Base-by-base conservation (phyloP, 2,329 filamentous ascomycete species). In the Cordyceps tenuipes region DNA sequence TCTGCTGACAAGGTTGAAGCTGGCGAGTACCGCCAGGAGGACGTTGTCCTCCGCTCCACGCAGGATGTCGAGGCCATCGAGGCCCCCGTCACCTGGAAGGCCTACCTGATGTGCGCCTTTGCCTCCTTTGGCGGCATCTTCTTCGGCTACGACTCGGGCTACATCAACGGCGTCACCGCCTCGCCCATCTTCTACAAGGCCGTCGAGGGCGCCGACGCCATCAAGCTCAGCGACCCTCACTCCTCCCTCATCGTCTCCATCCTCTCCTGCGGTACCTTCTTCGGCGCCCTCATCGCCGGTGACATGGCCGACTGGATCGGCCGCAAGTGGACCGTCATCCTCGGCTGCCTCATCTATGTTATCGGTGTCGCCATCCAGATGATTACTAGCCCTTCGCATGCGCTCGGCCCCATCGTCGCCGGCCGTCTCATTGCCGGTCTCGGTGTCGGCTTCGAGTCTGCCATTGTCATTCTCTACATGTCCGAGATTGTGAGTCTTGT, bases 401-500 rank as follows among this genome's bases (percentile, higher is more conserved):
- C 79, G 43, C 76, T 88, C 13, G 83, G 79, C 61, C 77, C 84
- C 63, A 84, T 91, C 62, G 86, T 90, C 23, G 81, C 83, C 61
- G 89, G 89, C 71, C 88, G 89, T 80, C 75, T 91, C 61, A 75
- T 93, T 67, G 86, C 88, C 52, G 89, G 89, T 71, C 72, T 91
- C 60, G 89, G 89, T 79, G 88, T 91, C 67, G 89, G 89, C 69
- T 91, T 91, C 71, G 87, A 89, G 66, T 90, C 87, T 9, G 87
- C 89, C 68, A 85, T 91, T 68, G 85, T 91, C 73, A 90, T 91
- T 69, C 79, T 91, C 63, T 92, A 94, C 82, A 93, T 94, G 89
- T 90, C 87, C 53, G 90, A 92, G 76, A 90, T 92, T 70, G 79
- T 79, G 73, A 77, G 72, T 74, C n/a, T n/a, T n/a, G n/a, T n/a